Evolutionary conservation across 129 eudicot species (phyloP).

Genomic region (Escallonia herrerae): DNA sequence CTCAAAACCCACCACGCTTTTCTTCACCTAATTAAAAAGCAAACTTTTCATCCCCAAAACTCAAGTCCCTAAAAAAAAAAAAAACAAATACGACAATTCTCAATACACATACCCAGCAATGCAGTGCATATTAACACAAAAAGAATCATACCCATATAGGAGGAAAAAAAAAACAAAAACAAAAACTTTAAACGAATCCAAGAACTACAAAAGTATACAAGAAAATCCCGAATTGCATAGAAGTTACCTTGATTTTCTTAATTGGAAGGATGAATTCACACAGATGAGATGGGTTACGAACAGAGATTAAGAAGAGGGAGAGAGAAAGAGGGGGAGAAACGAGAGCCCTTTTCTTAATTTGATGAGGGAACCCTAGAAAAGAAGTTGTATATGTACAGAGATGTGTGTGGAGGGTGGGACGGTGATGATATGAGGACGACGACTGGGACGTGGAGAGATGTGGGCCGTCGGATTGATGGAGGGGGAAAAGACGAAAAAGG

Average conservation of each 20-base stretch:
- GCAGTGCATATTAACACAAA: too few species aligned
- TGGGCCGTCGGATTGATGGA: constrained; percentile 34
- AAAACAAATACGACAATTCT: constrained; percentile 3
- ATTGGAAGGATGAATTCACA: too few species aligned
- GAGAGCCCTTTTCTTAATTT: not conserved
- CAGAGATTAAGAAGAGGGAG: too few species aligned
- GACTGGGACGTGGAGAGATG: constrained; percentile 44
- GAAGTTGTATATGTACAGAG: constrained; percentile 8
- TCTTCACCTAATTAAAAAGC: constrained; percentile 13
- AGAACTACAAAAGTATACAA: not conserved
- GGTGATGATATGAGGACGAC: constrained; percentile 25
- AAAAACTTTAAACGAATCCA: constrained; percentile 3
- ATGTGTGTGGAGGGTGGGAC: constrained; percentile 11
- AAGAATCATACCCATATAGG: not conserved
- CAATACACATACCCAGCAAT: constrained; percentile 1
- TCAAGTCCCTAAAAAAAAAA: constrained; percentile 7
- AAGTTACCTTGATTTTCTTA: too few species aligned
- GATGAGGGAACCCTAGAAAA: not conserved
- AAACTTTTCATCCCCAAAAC: not conserved
- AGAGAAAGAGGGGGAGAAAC: constrained; percentile 1
- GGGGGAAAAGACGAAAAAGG: constrained; percentile 29
- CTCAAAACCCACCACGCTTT: not conserved
- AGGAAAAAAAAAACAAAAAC: not conserved
- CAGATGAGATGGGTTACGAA: too few species aligned
- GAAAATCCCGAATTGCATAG: not conserved